These are phyloP conservation scores for Stephania japonica DNA, from an alignment of 164 flowering plant species.

Conservation along the genomic window DNA sequence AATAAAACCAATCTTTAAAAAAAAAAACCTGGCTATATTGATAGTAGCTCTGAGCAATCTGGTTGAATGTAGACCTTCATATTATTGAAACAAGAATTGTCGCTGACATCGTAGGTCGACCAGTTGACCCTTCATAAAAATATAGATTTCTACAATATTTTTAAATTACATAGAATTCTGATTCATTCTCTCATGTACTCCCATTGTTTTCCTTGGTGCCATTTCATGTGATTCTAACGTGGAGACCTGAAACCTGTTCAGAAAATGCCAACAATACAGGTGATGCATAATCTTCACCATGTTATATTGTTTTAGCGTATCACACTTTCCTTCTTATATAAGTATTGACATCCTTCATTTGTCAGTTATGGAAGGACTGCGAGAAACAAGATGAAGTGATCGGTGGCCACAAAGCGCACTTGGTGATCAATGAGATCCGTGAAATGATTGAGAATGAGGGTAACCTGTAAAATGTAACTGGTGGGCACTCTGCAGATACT, in stretches of 20 bases:
- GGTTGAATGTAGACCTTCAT: background rate
- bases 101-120: too few species aligned
- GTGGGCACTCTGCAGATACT: background rate
- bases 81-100: too few species aligned
- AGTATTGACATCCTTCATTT: constrained; percentile 8
- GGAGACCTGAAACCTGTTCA: constrained; percentile 28
- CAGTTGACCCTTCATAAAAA: too few species aligned
- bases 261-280: constrained; percentile 98
- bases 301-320: background rate
- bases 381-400: constrained; percentile 74
- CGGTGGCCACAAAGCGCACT: constrained; percentile 79
- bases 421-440: constrained; percentile 70
- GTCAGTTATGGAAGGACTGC: constrained; percentile 73
- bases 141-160: too few species aligned
- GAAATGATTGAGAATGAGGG: constrained; percentile 66
- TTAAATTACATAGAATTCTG: too few species aligned
- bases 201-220: constrained; percentile 4
- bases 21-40: background rate
- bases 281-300: constrained; percentile 10
- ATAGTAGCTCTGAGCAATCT: background rate
- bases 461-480: constrained; percentile 9
- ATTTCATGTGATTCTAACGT: constrained; percentile 20
- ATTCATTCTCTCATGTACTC: background rate
- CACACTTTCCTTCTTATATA: background rate
- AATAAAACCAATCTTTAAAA: background rate